Evolutionary conservation across 176 grass and related monocot species (phyloP).

Genomic region (Saccharum officinarum): DNA sequence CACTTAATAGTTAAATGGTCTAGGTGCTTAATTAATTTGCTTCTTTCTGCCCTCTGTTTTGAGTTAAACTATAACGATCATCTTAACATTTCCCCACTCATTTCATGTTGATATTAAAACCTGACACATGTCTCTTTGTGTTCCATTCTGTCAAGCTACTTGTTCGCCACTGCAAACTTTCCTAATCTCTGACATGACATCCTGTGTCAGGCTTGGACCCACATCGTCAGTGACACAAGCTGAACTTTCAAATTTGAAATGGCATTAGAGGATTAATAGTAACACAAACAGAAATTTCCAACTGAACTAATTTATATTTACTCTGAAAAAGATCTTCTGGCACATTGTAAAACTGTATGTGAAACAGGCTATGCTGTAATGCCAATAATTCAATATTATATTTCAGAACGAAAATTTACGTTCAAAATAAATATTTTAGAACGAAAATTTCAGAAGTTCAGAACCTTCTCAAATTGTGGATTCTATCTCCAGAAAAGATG

Average conservation of each 20-base stretch:
- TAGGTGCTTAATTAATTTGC: not conserved
- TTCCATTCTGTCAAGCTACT: slow-evolving; percentile 11
- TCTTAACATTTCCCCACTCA: not conserved
- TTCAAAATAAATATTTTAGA: not conserved
- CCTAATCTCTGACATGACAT: not conserved
- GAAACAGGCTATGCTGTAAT: slow-evolving; percentile 16
- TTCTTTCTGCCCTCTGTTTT: not conserved
- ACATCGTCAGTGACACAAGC: not conserved
- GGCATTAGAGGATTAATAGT: slow-evolving; percentile 1
- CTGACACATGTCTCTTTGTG: not conserved
- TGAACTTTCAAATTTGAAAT: not conserved
- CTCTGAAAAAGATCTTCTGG: not conserved
- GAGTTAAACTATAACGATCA: not conserved
- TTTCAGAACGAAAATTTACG: not conserved
- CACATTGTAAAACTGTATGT: not conserved
- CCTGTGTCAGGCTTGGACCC: not conserved
- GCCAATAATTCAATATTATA: not conserved
- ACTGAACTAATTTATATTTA: not conserved
- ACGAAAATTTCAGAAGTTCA: not conserved
- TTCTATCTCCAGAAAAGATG: not conserved
- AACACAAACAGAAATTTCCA: not conserved
- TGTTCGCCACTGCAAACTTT: not conserved
- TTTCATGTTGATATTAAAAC: not conserved
- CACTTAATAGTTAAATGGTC: not conserved
- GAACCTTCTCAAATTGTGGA: slow-evolving; percentile 7